These are phyloP conservation scores for Colletotrichum sp. DNA, from an alignment of 2,329 filamentous ascomycete genomes.

Conservation along the genomic window DNA sequence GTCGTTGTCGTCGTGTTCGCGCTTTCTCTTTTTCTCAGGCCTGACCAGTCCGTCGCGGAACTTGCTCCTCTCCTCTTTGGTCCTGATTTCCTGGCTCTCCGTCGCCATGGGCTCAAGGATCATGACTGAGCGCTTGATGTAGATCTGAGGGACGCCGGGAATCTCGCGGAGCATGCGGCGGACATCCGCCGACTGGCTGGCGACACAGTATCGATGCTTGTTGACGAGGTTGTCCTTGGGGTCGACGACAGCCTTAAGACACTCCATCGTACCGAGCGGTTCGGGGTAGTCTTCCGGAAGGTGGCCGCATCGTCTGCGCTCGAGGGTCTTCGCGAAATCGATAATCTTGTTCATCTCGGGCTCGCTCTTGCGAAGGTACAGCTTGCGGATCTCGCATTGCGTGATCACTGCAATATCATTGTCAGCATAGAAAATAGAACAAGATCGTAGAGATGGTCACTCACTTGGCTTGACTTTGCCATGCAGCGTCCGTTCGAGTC, in stretches of 20 bases:
- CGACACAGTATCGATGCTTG: slow-evolving; percentile 81
- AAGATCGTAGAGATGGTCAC: slow-evolving; percentile 29
- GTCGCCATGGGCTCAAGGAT: slow-evolving; percentile 74
- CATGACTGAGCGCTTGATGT: slow-evolving; percentile 81
- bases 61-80: slow-evolving; percentile 75
- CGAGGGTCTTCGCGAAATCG: slow-evolving; percentile 72
- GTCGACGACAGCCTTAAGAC: slow-evolving; percentile 77
- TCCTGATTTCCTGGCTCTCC: slow-evolving; percentile 66
- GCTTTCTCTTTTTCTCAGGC: slow-evolving; percentile 56
- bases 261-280: slow-evolving; percentile 73
- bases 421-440: not conserved
- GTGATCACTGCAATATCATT: slow-evolving; percentile 66
- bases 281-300: slow-evolving; percentile 74
- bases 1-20: slow-evolving; percentile 43
- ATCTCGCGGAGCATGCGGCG: slow-evolving; percentile 69
- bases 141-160: slow-evolving; percentile 76
- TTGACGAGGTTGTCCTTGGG: slow-evolving; percentile 75
- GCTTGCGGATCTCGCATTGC: slow-evolving; percentile 80
- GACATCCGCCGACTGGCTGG: slow-evolving; percentile 72
- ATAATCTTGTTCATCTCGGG: slow-evolving; percentile 66
- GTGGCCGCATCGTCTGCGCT: slow-evolving; percentile 79
- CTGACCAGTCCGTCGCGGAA: slow-evolving; percentile 73
- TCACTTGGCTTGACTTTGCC: slow-evolving; percentile 83
- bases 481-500: slow-evolving; percentile 82
- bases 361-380: slow-evolving; percentile 69